Conservation (phyloP, 2,329 filamentous ascomycete species). For the Cercospora beticola region DNA sequence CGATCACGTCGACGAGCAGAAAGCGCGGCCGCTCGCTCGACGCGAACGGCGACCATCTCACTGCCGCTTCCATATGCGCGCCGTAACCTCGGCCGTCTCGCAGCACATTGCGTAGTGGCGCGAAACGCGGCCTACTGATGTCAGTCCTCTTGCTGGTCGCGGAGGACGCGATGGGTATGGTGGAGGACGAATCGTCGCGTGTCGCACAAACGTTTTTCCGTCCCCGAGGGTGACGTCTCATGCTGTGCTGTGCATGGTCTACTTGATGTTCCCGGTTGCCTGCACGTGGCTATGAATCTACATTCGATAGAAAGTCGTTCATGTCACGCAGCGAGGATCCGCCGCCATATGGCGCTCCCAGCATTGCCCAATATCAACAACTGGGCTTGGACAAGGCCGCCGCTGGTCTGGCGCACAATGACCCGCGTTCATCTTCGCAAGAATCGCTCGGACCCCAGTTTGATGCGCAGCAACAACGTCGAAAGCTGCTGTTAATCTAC, state of each 20-base stretch:
- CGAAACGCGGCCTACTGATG: not conserved
- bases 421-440: slow-evolving; percentile 48
- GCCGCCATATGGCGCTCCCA: slow-evolving; percentile 20
- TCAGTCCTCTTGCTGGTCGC: not conserved
- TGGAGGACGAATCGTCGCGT: not conserved
- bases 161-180: not conserved
- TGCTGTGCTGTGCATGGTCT: not conserved
- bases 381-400: slow-evolving; percentile 21
- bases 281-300: not conserved
- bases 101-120: not conserved
- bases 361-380: slow-evolving; percentile 20
- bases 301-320: slow-evolving; percentile 2
- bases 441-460: slow-evolving; percentile 46
- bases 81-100: not conserved
- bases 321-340: slow-evolving; percentile 17
- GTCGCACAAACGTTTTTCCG: not conserved
- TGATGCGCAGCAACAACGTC: slow-evolving; percentile 38
- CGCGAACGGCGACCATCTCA: slow-evolving; percentile 63
- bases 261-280: not conserved
- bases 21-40: slow-evolving; percentile 56
- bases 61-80: slow-evolving; percentile 47
- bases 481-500: slow-evolving; percentile 72
- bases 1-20: slow-evolving; percentile 60
- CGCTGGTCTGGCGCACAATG: slow-evolving; percentile 28
- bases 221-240: not conserved